These are phyloP conservation scores for Coemansia sp. DNA, from an alignment of 192 early-diverging fungal genomes.

Conservation along the genomic window DNA sequence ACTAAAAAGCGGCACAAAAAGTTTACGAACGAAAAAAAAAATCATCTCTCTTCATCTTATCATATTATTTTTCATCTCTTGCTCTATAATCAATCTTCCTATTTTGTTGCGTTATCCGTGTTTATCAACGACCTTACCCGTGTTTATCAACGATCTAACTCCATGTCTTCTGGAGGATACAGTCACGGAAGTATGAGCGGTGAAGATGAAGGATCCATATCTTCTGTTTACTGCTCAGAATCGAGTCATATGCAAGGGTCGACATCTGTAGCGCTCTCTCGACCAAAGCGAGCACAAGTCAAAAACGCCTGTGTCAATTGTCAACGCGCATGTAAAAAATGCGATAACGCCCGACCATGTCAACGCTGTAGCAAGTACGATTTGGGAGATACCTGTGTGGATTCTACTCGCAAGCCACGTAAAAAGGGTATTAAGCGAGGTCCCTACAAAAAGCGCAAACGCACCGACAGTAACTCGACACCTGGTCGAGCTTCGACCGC, in stretches of 20 bases:
- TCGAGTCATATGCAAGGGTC: neutral
- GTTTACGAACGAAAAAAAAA: neutral
- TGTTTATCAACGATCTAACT: neutral
- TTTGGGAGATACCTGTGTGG: constrained; percentile 69
- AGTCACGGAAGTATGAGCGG: neutral
- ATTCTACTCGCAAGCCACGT: constrained; percentile 81
- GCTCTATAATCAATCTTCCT: neutral
- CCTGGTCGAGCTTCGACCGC: neutral
- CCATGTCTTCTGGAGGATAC: neutral
- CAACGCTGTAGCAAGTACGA: constrained; percentile 76
- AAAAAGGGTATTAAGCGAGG: constrained; percentile 85
- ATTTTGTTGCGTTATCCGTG: neutral
- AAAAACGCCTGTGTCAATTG: constrained; percentile 92
- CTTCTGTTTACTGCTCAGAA: neutral
- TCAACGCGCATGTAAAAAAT: constrained; percentile 90
- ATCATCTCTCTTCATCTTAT: constrained; percentile 1
- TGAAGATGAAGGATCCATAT: neutral
- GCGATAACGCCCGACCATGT: constrained; percentile 84
- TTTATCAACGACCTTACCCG: neutral
- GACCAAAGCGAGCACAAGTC: constrained; percentile 75
- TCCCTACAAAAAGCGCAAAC: constrained; percentile 59
- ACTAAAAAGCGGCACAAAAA: neutral
- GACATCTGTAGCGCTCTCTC: neutral
- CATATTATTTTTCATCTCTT: neutral
- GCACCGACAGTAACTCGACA: neutral